Percentiles rank a stretch among this genome's conserved stretches.
phyloP scores from a whole-genome alignment of 2,329 filamentous ascomycete species.

The Dothistroma pini region DNA sequence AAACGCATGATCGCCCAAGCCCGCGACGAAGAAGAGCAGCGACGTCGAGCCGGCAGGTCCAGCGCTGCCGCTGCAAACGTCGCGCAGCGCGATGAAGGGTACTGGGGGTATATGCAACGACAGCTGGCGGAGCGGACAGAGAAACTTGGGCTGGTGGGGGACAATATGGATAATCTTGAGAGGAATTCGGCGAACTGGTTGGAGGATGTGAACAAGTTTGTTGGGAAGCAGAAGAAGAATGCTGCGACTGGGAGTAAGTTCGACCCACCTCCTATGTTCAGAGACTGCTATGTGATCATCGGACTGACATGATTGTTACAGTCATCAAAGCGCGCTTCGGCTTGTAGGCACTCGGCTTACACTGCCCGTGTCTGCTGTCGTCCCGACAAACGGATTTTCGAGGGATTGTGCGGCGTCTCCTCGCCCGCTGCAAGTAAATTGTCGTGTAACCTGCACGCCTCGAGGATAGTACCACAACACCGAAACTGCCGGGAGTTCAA shows the following conservation, averaged over 20 bases:
- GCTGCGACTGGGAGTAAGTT: slow-evolving; percentile 62
- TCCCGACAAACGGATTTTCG: not conserved
- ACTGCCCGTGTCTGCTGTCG: not conserved
- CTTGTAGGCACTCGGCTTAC: slow-evolving; percentile 12
- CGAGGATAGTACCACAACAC: no score
- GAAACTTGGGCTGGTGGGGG: slow-evolving; percentile 75
- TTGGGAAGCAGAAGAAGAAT: slow-evolving; percentile 82
- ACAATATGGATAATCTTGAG: slow-evolving; percentile 78
- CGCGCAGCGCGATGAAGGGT: slow-evolving; percentile 54
- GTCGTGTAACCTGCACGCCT: not conserved
- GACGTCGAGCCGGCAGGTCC: slow-evolving; percentile 36
- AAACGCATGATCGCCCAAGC: slow-evolving; percentile 83
- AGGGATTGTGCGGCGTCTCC: no score
- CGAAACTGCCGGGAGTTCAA: no score
- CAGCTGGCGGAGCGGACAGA: slow-evolving; percentile 90
- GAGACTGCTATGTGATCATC: not conserved
- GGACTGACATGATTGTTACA: slow-evolving; percentile 13
- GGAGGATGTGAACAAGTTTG: slow-evolving; percentile 82
- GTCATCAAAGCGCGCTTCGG: slow-evolving; percentile 33
- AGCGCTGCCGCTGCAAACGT: slow-evolving; percentile 30
- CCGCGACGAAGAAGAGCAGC: slow-evolving; percentile 66
- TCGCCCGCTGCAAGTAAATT: no score
- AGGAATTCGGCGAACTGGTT: slow-evolving; percentile 79
- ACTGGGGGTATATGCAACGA: slow-evolving; percentile 75
- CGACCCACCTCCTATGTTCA: not conserved